phyloP scores from a whole-genome alignment of 2,329 filamentous ascomycete genomes.

The Septoria petroselini region DNA sequence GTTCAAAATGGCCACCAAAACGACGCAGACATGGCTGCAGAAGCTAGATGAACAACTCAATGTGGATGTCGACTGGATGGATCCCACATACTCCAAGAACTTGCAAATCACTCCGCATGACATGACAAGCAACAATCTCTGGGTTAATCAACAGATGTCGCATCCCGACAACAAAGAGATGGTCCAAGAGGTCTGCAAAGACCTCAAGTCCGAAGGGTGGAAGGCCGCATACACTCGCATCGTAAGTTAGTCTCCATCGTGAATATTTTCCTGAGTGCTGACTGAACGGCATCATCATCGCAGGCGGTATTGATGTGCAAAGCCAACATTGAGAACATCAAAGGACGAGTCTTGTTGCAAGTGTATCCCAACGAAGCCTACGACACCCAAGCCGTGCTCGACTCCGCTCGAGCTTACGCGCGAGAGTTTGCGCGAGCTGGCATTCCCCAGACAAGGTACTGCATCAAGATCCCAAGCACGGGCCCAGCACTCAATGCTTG shows the following conservation, averaged over 20 bases:
- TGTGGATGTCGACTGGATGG: slow-evolving; percentile 28
- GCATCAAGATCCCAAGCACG: slow-evolving; percentile 62
- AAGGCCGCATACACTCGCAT: slow-evolving; percentile 26
- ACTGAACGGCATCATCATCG: neutral
- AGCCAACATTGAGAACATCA: slow-evolving; percentile 27
- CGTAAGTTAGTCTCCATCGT: slow-evolving; percentile 7
- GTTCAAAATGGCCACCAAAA: slow-evolving; percentile 15
- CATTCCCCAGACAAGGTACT: slow-evolving; percentile 45
- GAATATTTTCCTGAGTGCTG: neutral
- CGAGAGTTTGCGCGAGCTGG: slow-evolving; percentile 33
- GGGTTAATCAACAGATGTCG: slow-evolving; percentile 26
- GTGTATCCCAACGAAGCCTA: slow-evolving; percentile 25
- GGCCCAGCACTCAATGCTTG: slow-evolving; percentile 64
- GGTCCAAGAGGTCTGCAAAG: slow-evolving; percentile 26
- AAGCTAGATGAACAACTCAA: slow-evolving; percentile 24
- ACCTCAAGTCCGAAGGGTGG: slow-evolving; percentile 24
- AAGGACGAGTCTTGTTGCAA: slow-evolving; percentile 25
- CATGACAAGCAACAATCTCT: slow-evolving; percentile 25
- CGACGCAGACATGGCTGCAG: slow-evolving; percentile 24
- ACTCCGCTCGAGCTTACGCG: slow-evolving; percentile 24
- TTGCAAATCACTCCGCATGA: slow-evolving; percentile 24
- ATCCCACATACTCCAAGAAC: slow-evolving; percentile 24
- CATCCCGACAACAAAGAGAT: slow-evolving; percentile 25
- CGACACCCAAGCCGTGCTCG: slow-evolving; percentile 21
- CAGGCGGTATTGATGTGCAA: slow-evolving; percentile 26